Base-by-base conservation (phyloP, 495 filamentous ascomycete genomes). In the Hyaloscypha variabilis region DNA sequence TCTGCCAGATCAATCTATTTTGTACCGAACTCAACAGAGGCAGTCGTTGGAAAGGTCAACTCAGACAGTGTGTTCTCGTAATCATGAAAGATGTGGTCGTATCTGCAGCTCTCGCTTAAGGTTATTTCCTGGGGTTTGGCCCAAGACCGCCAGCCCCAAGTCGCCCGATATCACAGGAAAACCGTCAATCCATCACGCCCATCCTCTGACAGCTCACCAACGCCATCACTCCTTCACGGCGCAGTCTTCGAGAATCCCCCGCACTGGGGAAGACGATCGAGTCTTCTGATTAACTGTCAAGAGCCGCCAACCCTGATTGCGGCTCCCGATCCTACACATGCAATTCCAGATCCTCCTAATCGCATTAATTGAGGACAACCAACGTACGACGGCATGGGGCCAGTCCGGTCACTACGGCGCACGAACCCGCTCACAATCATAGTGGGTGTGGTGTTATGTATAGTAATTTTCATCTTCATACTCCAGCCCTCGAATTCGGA, bases 381-480 rank as follows among this genome's bases (percentile, higher is more conserved):
- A 58, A 56, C 60, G 58, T 62, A 59, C 31, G 63, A 36, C 60
- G 58, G 53, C 67, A 73, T 85, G 79, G 82, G 82, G 75, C 76
- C 83, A 66, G 80, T 83, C 72, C 82, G 83, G 74, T 73, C 68
- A 64, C 76, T 86, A 61, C 81, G 81, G 76, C 83, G 77, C 77
- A 77, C 82, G 67, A 85, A 75, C 73, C 79, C 83, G 60, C 52
- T 81, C 49, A 86, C 83, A 28, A 67, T 86, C 39, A 69, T 75
- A 29, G 71, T 85, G 67, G 82, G 82, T 61, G 76, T 72, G 30
- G 76, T 77, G 30, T 75, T 86, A 21, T 81, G 78, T 70, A 75
- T 86, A 56, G 80, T 84, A 71, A 83, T 85, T 65, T 71, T 85
- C 49, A 79, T 80, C 73, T 84, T 86, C 65, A 65, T 86, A 63